Conservation (phyloP, 164 flowering plant genomes). For the Litsea cubeba region DNA sequence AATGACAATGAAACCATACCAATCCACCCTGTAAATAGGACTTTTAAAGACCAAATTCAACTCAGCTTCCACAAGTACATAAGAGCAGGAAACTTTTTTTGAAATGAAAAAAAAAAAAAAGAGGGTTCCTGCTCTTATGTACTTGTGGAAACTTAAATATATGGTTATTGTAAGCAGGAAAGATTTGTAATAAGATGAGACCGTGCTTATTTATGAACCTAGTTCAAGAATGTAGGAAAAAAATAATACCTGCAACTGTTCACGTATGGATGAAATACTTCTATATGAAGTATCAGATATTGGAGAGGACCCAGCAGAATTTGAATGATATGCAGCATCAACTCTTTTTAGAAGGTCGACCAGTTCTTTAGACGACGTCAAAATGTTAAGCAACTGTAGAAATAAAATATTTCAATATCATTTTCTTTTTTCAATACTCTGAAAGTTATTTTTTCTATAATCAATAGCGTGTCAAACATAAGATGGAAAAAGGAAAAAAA, state of each 20-base stretch:
- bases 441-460: no score
- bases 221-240: not conserved
- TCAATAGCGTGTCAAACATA: not conserved
- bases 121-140: no score
- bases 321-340: slow-evolving; percentile 56
- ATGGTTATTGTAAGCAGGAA: not conserved
- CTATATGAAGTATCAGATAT: slow-evolving; percentile 31
- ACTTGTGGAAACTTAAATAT: no score
- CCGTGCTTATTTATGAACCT: no score
- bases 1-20: not conserved
- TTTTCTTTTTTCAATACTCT: not conserved
- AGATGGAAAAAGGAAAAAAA: not conserved
- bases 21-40: not conserved
- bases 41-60: not conserved
- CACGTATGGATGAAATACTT: slow-evolving; percentile 61
- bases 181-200: not conserved
- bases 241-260: slow-evolving; percentile 60
- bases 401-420: slow-evolving; percentile 2
- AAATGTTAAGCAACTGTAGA: slow-evolving; percentile 47
- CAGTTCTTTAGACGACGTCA: slow-evolving; percentile 67
- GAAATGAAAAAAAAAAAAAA: no score
- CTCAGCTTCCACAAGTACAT: not conserved
- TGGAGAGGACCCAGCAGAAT: slow-evolving; percentile 38
- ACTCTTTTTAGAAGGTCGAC: slow-evolving; percentile 58
- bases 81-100: no score